Conservation (phyloP, 176 grass and related monocot species). For the Lolium rigidum region DNA sequence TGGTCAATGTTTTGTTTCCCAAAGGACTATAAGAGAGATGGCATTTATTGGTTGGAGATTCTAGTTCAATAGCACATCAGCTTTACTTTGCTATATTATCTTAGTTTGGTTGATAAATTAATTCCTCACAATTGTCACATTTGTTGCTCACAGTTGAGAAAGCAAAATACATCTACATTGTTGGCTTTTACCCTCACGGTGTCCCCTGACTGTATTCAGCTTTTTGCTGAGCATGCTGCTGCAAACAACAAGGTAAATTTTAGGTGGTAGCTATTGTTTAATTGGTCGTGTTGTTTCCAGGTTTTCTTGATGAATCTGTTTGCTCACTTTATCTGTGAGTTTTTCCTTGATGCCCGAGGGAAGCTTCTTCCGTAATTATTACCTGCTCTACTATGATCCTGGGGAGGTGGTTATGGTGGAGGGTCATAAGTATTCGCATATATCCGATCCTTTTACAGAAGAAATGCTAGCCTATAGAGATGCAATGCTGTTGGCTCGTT, state of each 20-base stretch:
- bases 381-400: conserved; percentile 19
- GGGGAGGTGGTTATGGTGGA: too few relatives aligned
- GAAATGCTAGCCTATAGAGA: too few relatives aligned
- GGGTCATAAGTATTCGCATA: too few relatives aligned
- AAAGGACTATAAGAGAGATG: not conserved
- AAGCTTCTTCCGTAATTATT: conserved; percentile 85
- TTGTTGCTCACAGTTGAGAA: conserved; percentile 75
- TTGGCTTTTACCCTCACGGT: conserved; percentile 99
- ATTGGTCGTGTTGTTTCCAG: conserved; percentile 50
- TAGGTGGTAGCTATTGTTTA: conserved; percentile 4
- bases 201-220: conserved; percentile 93
- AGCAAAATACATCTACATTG: conserved; percentile 97
- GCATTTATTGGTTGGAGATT: not conserved
- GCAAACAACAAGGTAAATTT: conserved; percentile 83
- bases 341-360: conserved; percentile 83
- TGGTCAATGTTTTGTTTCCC: not conserved
- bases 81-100: not conserved
- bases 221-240: conserved; percentile 92
- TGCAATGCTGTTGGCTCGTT: too few relatives aligned
- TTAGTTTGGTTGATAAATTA: not conserved
- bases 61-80: not conserved
- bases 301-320: conserved; percentile 93
- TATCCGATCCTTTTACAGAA: too few relatives aligned
- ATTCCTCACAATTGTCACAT: conserved; percentile 25
- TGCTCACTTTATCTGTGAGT: conserved; percentile 97